These are phyloP conservation scores for Chionographis japonica DNA, from an alignment of 106 monocot genomes.

Conservation along the genomic window DNA sequence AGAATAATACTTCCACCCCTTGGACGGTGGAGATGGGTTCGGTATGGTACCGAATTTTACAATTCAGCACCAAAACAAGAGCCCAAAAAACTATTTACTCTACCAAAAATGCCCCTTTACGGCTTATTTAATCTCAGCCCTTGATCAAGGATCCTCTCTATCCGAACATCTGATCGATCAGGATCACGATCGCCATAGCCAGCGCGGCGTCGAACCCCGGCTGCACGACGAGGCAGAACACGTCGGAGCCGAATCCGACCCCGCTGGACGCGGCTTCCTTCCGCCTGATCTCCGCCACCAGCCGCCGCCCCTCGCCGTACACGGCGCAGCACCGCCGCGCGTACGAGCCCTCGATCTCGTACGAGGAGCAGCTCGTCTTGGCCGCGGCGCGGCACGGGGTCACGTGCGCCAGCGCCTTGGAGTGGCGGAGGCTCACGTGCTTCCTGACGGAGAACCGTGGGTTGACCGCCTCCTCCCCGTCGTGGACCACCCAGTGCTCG, in stretches of 20 bases:
- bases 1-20: too few species aligned
- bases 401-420: slow-evolving; percentile 33
- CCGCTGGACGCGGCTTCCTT: slow-evolving; percentile 44
- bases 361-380: neutral
- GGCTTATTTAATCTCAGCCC: slow-evolving; percentile 2
- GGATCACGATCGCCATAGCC: slow-evolving; percentile 70
- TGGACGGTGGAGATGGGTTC: too few species aligned
- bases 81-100: too few species aligned
- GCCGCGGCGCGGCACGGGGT: neutral
- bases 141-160: slow-evolving; percentile 6
- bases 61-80: too few species aligned
- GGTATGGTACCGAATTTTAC: too few species aligned
- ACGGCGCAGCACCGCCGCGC: slow-evolving; percentile 29
- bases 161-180: slow-evolving; percentile 69
- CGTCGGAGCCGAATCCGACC: slow-evolving; percentile 40
- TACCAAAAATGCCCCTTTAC: too few species aligned
- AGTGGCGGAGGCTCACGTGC: slow-evolving; percentile 23
- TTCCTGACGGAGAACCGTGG: slow-evolving; percentile 51
- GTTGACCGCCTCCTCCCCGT: slow-evolving; percentile 35
- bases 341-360: slow-evolving; percentile 64
- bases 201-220: slow-evolving; percentile 32
- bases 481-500: slow-evolving; percentile 49
- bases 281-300: slow-evolving; percentile 44
- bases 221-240: slow-evolving; percentile 60
- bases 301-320: slow-evolving; percentile 31